A percentile compares a stretch with the other conserved stretches of the same genome.
phyloP scores from a whole-genome alignment of 768 basidiomycete species.

The Trametes coccinea region DNA sequence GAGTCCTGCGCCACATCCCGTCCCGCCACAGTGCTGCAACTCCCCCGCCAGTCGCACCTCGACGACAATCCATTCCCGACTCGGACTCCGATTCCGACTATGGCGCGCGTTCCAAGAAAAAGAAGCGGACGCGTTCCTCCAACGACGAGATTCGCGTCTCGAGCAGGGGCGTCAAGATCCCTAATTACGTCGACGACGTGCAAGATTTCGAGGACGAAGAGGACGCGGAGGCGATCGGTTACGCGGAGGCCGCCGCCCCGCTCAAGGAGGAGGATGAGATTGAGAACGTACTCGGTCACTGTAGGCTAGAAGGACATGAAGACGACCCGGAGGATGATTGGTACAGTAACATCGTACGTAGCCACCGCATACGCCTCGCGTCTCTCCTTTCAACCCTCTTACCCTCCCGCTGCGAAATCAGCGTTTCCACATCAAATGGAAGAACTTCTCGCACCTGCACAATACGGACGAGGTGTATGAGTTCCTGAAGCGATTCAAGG shows the following conservation, averaged over 20 bases:
- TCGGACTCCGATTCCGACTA: slow-evolving; percentile 90
- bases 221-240: slow-evolving; percentile 54
- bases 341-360: slow-evolving; percentile 78
- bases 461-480: slow-evolving; percentile 99
- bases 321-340: slow-evolving; percentile 80
- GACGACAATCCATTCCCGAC: slow-evolving; percentile 51
- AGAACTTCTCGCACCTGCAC: slow-evolving; percentile 95
- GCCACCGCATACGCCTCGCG: not conserved
- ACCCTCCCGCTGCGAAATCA: slow-evolving; percentile 32
- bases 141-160: slow-evolving; percentile 78
- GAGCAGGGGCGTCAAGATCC: slow-evolving; percentile 72
- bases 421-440: slow-evolving; percentile 99
- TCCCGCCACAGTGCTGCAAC: slow-evolving; percentile 18
- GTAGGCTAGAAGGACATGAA: slow-evolving; percentile 79
- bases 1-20: slow-evolving; percentile 19
- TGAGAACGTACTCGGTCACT: slow-evolving; percentile 86
- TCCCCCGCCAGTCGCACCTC: slow-evolving; percentile 43
- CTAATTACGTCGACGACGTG: slow-evolving; percentile 76
- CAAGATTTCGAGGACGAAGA: slow-evolving; percentile 77
- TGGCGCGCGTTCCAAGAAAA: slow-evolving; percentile 83
- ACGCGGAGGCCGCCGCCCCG: slow-evolving; percentile 39
- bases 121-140: slow-evolving; percentile 60
- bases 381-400: not conserved
- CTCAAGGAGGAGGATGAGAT: slow-evolving; percentile 72
- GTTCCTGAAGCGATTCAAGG: slow-evolving; percentile 92